These are phyloP conservation scores for Ophiocordyceps robertsii DNA, from an alignment of 2,329 filamentous ascomycete species.

Conservation along the genomic window DNA sequence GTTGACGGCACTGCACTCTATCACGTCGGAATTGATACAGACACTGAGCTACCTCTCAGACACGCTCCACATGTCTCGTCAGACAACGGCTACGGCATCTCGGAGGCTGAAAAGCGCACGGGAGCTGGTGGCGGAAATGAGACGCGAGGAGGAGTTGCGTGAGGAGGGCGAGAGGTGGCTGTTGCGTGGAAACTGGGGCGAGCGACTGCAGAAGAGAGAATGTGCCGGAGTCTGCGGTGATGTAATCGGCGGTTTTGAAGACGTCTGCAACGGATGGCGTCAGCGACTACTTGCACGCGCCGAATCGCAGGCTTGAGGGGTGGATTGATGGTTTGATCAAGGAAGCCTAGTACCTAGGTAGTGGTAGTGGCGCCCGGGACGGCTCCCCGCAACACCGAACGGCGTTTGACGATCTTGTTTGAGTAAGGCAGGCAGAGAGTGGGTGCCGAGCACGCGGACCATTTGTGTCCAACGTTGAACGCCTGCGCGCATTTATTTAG, in stretches of 20 bases:
- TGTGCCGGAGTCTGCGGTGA: conserved; percentile 75
- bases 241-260: conserved; percentile 85
- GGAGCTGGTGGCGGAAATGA: conserved; percentile 76
- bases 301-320: conserved; percentile 28
- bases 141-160: conserved; percentile 65
- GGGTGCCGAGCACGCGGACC: too few relatives aligned
- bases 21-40: conserved; percentile 61
- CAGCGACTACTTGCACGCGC: conserved; percentile 56
- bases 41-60: conserved; percentile 80
- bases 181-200: conserved; percentile 69
- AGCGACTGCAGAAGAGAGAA: conserved; percentile 60
- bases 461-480: too few relatives aligned
- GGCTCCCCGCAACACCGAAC: too few relatives aligned
- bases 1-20: conserved; percentile 52
- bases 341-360: too few relatives aligned
- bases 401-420: too few relatives aligned
- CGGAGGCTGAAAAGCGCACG: conserved; percentile 68
- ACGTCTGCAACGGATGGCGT: conserved; percentile 76
- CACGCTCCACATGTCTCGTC: conserved; percentile 84
- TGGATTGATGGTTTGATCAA: neutral
- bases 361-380: too few relatives aligned
- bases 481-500: too few relatives aligned
- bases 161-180: conserved; percentile 79
- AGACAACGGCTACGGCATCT: conserved; percentile 71
- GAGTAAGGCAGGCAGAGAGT: too few relatives aligned